Conservation (phyloP, 179 eudicot genomes). For the Heliamphora pulchella region DNA sequence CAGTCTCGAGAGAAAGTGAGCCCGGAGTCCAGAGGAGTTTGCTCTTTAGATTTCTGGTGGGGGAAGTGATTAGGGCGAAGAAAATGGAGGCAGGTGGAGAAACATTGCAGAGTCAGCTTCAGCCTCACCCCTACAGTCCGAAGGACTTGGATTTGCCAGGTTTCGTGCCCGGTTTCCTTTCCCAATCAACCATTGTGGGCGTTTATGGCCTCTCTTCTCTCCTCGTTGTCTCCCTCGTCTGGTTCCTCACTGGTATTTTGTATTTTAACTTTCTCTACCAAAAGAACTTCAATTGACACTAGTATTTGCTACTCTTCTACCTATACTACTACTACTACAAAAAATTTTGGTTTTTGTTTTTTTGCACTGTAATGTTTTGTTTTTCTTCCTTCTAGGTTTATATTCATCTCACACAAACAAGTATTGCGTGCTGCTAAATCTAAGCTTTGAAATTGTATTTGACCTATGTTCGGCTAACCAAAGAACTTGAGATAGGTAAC, state of each 20-base stretch:
- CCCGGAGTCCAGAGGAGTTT: neutral
- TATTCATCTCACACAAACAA: neutral
- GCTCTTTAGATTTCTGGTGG: neutral
- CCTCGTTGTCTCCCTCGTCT: slow-evolving; percentile 38
- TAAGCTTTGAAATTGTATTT: neutral
- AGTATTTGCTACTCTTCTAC: neutral
- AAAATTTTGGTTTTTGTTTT: too few relatives aligned
- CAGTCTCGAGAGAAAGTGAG: too few relatives aligned
- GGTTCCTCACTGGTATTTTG: slow-evolving; percentile 55
- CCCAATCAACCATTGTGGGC: slow-evolving; percentile 41
- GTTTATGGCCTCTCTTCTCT: slow-evolving; percentile 41
- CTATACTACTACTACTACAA: neutral
- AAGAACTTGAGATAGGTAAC: too few relatives aligned
- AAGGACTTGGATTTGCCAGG: slow-evolving; percentile 48
- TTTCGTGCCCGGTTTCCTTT: slow-evolving; percentile 43
- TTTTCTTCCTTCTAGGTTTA: neutral
- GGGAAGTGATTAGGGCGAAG: neutral
- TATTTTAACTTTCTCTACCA: neutral
- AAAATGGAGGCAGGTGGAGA: neutral
- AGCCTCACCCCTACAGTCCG: slow-evolving; percentile 52
- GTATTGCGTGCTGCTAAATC: neutral
- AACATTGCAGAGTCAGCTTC: neutral
- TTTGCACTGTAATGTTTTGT: neutral
- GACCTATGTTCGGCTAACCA: neutral
- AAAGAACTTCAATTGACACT: neutral